Base-by-base conservation (phyloP, 441 rosid genomes). In the Corymbia citriodora region DNA sequence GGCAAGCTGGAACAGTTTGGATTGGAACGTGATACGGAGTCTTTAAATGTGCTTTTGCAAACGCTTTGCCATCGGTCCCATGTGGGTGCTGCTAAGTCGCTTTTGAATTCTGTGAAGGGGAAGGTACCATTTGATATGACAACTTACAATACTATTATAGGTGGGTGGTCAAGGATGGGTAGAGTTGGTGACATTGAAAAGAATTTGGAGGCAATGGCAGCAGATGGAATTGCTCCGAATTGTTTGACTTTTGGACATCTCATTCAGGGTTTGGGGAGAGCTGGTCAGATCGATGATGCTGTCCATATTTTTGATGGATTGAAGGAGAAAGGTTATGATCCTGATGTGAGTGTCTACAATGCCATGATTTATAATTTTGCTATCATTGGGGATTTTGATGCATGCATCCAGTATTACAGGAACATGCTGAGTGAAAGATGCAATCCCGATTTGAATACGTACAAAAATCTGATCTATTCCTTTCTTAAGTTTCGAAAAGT, bases 91-190 rank as follows among this genome's bases (percentile, higher is more conserved):
- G 99, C 99, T 2, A 92, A 88, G 91, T 96, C 97, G 1, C 92
- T 93, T 45, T 94, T 97, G 85, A 94, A 96, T 86, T 86, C 93
- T 14, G 90, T 94, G 92, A 94, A 91, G 91, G 96, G 96, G 86
- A 94, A 92, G 91, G 89, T 97, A 59, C 88, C 59, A 10, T 94
- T 96, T 88, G 93, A 96, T 87, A 36, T 17, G 52, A 74, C 81
- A 81, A 97, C 98, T 15, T 97, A 96, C 92, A 95, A 97, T 86
- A 89, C 92, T 65, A 87, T 96, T 57, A 92, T 97, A 11, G 90
- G 92, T 63, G 99, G 98, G 65, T 98, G 99, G 99, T 94, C 99
- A 27, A 96, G 94, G 92, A 91, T 93, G 53, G 99, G 98, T 72
- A 94, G 93, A 88, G 93, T 95, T 55, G 88, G 91, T 88, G 96